These are phyloP conservation scores for Ambrosiella xylebori DNA, from an alignment of 2,329 filamentous ascomycete genomes.

Conservation along the genomic window DNA sequence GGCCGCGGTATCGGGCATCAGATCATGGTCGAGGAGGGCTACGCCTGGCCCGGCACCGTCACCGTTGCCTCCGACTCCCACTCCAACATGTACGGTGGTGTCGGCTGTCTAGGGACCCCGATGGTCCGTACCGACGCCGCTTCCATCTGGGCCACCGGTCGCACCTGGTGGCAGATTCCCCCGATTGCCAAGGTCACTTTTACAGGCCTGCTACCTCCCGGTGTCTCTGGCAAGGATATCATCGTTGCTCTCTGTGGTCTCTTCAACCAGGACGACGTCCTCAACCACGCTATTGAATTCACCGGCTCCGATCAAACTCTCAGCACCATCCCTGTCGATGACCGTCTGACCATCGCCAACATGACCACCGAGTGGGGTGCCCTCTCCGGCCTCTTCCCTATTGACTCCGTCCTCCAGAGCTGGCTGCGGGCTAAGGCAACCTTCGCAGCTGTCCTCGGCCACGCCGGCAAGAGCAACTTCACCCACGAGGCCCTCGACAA, in stretches of 20 bases:
- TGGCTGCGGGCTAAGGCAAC: constrained; percentile 72
- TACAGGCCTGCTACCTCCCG: constrained; percentile 54
- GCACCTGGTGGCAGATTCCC: constrained; percentile 80
- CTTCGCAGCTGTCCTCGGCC: constrained; percentile 41
- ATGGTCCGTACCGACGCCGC: constrained; percentile 80
- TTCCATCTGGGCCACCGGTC: constrained; percentile 64
- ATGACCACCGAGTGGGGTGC: constrained; percentile 77
- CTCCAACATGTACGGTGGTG: constrained; percentile 67
- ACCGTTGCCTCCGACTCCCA: constrained; percentile 66
- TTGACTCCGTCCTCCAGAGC: constrained; percentile 50
- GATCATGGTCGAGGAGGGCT: constrained; percentile 75
- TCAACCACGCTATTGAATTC: constrained; percentile 87
- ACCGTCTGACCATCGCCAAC: constrained; percentile 57
- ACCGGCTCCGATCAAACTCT: constrained; percentile 65
- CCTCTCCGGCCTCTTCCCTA: constrained; percentile 48
- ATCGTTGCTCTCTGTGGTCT: constrained; percentile 77
- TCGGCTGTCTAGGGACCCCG: constrained; percentile 60
- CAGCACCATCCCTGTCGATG: constrained; percentile 51
- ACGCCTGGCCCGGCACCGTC: constrained; percentile 68
- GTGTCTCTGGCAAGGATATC: constrained; percentile 85
- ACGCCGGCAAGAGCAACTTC: constrained; percentile 37
- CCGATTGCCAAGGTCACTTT: constrained; percentile 68
- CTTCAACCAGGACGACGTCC: constrained; percentile 72
- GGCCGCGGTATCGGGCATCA: constrained; percentile 79
- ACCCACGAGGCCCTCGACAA: constrained; percentile 57